Conservation (phyloP, 768 basidiomycete genomes). For the Lactarius hatsudake region DNA sequence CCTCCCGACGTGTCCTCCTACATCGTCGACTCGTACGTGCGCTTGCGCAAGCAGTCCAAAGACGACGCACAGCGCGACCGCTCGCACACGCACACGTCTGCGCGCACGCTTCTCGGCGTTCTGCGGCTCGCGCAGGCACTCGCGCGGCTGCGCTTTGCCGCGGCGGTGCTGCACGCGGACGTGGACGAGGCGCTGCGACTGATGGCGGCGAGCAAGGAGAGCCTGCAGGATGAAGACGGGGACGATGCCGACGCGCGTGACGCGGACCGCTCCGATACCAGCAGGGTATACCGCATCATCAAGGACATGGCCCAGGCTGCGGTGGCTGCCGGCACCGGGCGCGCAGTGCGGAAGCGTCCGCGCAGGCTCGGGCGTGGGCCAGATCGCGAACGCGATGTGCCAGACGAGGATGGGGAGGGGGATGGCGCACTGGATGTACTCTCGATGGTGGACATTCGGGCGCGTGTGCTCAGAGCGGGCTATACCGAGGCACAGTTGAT, state of each 20-base stretch:
- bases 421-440: conserved; percentile 57
- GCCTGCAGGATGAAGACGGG: conserved; percentile 77
- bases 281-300: conserved; percentile 88
- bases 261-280: conserved; percentile 72
- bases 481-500: conserved; percentile 91
- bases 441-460: conserved; percentile 83
- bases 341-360: conserved; percentile 49
- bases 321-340: conserved; percentile 36
- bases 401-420: conserved; percentile 45
- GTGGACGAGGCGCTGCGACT: conserved; percentile 95
- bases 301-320: conserved; percentile 68
- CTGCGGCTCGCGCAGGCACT: conserved; percentile 93
- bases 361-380: conserved; percentile 54
- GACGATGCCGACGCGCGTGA: conserved; percentile 51
- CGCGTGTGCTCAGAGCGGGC: conserved; percentile 79
- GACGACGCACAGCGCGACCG: conserved; percentile 87
- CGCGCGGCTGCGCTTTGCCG: conserved; percentile 84
- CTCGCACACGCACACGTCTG: conserved; percentile 91
- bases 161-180: conserved; percentile 76
- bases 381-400: conserved; percentile 64
- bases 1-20: conserved; percentile 86
- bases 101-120: conserved; percentile 91
- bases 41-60: conserved; percentile 88
- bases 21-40: conserved; percentile 93
- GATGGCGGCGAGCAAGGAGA: conserved; percentile 96